Conservation (phyloP, 352 stramenopile genomes). For the Albugo laibachii region DNA sequence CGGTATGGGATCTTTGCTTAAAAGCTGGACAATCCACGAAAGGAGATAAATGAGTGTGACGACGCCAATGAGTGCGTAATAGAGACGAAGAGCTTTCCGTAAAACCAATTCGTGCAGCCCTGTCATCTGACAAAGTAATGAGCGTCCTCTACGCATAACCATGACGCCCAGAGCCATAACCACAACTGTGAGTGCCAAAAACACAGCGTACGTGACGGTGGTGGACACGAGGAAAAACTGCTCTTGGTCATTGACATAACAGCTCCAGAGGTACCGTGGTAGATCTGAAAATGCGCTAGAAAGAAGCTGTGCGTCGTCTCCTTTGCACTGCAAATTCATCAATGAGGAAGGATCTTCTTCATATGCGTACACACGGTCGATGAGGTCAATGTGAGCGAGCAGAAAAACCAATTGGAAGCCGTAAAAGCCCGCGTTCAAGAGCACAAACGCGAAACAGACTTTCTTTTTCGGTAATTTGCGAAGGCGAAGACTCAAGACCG, state of each 20-base stretch:
- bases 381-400: conserved; percentile 41
- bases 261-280: conserved; percentile 64
- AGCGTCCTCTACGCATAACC: conserved; percentile 67
- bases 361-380: conserved; percentile 45
- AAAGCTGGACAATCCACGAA: conserved; percentile 67
- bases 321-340: conserved; percentile 54
- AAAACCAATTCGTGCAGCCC: conserved; percentile 30
- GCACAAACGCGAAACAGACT: conserved; percentile 36
- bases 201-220: conserved; percentile 59
- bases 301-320: conserved; percentile 8
- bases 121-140: conserved; percentile 35
- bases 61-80: conserved; percentile 71
- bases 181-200: conserved; percentile 47
- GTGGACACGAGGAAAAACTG: conserved; percentile 64
- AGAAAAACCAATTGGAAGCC: conserved; percentile 50
- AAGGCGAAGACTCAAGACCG: conserved; percentile 55
- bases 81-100: conserved; percentile 68
- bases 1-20: conserved; percentile 41
- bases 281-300: conserved; percentile 74
- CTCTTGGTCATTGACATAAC: conserved; percentile 47
- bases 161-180: conserved; percentile 71
- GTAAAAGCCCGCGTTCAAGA: conserved; percentile 66
- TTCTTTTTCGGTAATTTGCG: conserved; percentile 53
- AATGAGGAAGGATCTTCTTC: conserved; percentile 47
- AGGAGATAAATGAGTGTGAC: conserved; percentile 72